Evolutionary conservation across 179 eudicot species (phyloP).

Genomic region (Silene vulgaris): DNA sequence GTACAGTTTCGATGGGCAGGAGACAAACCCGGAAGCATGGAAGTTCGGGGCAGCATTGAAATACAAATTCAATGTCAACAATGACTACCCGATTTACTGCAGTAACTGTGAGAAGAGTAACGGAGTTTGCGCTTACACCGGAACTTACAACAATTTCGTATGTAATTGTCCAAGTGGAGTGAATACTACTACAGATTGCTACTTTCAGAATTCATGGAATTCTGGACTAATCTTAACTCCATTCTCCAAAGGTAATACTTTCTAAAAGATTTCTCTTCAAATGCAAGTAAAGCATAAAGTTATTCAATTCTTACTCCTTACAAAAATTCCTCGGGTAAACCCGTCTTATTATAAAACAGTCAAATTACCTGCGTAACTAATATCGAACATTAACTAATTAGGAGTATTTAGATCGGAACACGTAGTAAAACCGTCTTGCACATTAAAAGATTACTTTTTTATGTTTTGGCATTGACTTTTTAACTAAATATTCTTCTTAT

Average conservation of each 20-base stretch:
- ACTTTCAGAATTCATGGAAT: constrained; percentile 54
- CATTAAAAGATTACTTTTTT: neutral
- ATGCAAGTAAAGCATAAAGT: constrained; percentile 31
- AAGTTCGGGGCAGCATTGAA: constrained; percentile 66
- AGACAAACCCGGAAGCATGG: constrained; percentile 58
- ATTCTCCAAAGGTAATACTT: constrained; percentile 31
- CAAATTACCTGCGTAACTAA: too few species aligned
- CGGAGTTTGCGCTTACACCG: constrained; percentile 66
- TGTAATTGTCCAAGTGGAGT: constrained; percentile 72
- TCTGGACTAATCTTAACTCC: constrained; percentile 35
- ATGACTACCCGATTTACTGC: constrained; percentile 58
- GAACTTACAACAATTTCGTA: constrained; percentile 39
- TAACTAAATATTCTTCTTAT: neutral
- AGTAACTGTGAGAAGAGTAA: constrained; percentile 68
- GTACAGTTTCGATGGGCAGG: constrained; percentile 51
- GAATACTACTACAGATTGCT: constrained; percentile 63
- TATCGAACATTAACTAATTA: too few species aligned
- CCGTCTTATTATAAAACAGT: neutral
- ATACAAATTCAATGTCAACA: constrained; percentile 69
- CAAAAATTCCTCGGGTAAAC: neutral
- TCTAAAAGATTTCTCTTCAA: constrained; percentile 20
- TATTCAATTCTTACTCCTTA: neutral
- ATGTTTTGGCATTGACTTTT: neutral
- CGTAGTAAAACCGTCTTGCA: neutral
- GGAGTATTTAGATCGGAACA: too few species aligned